Conservation (phyloP, 1,139 yeast species). For the Nadsonia commutata region DNA sequence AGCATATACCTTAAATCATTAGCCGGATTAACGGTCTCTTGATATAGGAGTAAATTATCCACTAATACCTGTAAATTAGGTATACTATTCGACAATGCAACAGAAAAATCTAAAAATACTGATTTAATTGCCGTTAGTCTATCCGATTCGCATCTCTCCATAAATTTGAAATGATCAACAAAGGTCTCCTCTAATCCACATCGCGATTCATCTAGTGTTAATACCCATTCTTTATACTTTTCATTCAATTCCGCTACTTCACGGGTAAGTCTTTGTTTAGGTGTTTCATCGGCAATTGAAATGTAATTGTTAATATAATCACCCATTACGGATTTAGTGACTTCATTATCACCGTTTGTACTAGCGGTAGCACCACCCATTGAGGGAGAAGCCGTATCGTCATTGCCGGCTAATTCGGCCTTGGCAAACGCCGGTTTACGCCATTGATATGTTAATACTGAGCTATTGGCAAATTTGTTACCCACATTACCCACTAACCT, state of each 20-base stretch:
- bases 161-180: constrained; percentile 58
- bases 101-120: constrained; percentile 59
- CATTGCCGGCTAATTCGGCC: constrained; percentile 27
- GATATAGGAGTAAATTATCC: constrained; percentile 47
- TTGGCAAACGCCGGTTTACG: constrained; percentile 51
- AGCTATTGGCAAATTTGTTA: constrained; percentile 58
- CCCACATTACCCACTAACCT: constrained; percentile 47
- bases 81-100: constrained; percentile 48
- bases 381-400: constrained; percentile 4
- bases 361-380: no score
- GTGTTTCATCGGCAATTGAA: constrained; percentile 42
- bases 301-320: constrained; percentile 16
- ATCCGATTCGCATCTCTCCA: constrained; percentile 78
- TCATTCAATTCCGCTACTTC: constrained; percentile 51
- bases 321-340: not conserved
- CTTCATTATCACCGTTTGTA: constrained; percentile 13
- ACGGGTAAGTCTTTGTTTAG: constrained; percentile 35
- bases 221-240: constrained; percentile 44
- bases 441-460: constrained; percentile 75
- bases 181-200: constrained; percentile 64
- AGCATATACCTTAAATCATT: constrained; percentile 55
- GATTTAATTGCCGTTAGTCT: constrained; percentile 64
- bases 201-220: constrained; percentile 48
- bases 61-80: constrained; percentile 43
- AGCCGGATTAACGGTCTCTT: constrained; percentile 58